These are phyloP conservation scores for Aspergillus flavus DNA, from an alignment of 2,329 filamentous ascomycete genomes.

Conservation along the genomic window DNA sequence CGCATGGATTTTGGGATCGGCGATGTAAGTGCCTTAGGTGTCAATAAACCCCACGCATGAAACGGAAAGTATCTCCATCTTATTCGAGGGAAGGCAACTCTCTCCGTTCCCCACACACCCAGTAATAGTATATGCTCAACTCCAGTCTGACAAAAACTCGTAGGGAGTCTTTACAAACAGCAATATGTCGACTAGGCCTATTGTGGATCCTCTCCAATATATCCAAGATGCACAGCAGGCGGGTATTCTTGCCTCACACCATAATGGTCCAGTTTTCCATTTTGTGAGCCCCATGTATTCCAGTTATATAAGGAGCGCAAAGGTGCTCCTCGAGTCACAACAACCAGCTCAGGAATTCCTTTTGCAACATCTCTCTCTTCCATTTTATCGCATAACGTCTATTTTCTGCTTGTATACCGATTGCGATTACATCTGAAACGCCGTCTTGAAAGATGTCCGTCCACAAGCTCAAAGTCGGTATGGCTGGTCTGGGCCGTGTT, in stretches of 20 bases:
- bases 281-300: neutral
- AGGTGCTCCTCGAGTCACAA: neutral
- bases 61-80: slow-evolving; percentile 10
- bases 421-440: neutral
- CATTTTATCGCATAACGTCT: neutral
- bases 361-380: neutral
- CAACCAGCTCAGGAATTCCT: neutral
- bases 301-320: neutral
- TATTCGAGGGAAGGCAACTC: neutral
- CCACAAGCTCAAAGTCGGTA: slow-evolving; percentile 46
- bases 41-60: neutral
- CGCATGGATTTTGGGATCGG: neutral
- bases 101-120: neutral
- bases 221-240: neutral
- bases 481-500: slow-evolving; percentile 53
- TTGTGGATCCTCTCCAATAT: neutral
- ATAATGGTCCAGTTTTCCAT: neutral
- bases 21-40: neutral
- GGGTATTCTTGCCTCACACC: slow-evolving; percentile 1
- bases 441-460: slow-evolving; percentile 20
- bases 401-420: too few relatives aligned
- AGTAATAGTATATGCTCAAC: neutral
- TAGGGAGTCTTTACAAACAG: neutral
- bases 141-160: neutral
- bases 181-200: neutral